Conservation (phyloP, 768 basidiomycete genomes). For the Gloeophyllum trabeum region DNA sequence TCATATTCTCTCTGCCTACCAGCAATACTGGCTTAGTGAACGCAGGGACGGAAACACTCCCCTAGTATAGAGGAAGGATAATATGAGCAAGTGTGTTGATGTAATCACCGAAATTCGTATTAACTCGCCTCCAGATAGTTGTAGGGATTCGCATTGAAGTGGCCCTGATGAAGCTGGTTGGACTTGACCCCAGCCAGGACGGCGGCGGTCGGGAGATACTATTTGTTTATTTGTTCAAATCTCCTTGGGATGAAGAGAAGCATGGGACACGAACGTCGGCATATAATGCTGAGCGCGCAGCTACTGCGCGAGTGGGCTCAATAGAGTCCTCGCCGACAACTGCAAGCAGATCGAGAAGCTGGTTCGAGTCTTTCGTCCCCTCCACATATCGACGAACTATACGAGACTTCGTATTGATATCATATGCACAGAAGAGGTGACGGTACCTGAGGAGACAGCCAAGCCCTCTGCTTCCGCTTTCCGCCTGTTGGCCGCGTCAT, state of each 20-base stretch:
- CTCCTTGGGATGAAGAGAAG: background rate
- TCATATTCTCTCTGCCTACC: conserved; percentile 88
- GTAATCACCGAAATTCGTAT: no score
- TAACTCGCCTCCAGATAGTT: conserved; percentile 84
- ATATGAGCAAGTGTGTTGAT: no score
- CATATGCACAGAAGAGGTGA: background rate
- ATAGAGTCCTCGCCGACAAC: conserved; percentile 50
- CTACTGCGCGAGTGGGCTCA: conserved; percentile 47
- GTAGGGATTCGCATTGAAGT: conserved; percentile 91
- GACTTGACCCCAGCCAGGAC: conserved; percentile 78
- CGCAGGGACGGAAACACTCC: conserved; percentile 64
- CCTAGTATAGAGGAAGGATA: conserved; percentile 46
- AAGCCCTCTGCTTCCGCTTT: conserved; percentile 64
- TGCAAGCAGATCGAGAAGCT: conserved; percentile 76
- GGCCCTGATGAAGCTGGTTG: conserved; percentile 79
- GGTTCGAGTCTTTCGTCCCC: conserved; percentile 48
- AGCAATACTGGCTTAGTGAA: conserved; percentile 75
- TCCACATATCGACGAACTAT: conserved; percentile 76
- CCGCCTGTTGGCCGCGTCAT: conserved; percentile 76
- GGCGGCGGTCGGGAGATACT: conserved; percentile 73
- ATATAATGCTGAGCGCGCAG: conserved; percentile 53
- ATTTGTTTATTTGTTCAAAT: background rate
- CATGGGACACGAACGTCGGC: conserved; percentile 42
- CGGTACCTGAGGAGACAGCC: conserved; percentile 46
- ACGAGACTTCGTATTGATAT: conserved; percentile 2